phyloP scores from a whole-genome alignment of 768 basidiomycete species.

The Fomitopsis serialis region DNA sequence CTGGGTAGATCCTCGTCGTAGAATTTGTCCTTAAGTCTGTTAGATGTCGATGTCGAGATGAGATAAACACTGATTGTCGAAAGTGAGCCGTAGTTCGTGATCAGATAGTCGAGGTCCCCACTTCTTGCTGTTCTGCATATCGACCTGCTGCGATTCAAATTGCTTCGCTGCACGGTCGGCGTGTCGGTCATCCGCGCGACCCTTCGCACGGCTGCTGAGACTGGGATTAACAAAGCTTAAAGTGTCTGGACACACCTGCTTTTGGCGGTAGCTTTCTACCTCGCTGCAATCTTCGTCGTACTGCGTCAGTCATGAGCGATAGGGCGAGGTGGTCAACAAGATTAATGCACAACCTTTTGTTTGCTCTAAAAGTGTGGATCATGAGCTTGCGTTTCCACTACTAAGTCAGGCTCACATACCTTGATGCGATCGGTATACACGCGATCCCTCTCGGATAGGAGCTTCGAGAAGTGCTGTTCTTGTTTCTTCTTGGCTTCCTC shows the following conservation, averaged over 20 bases:
- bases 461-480: constrained; percentile 63
- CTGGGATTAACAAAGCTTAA: background rate
- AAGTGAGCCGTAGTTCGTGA: background rate
- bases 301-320: constrained; percentile 29
- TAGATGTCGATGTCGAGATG: constrained; percentile 65
- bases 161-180: constrained; percentile 70
- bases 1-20: constrained; percentile 64
- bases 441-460: constrained; percentile 66
- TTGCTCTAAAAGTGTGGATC: constrained; percentile 38
- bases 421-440: constrained; percentile 64
- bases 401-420: constrained; percentile 31
- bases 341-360: constrained; percentile 43
- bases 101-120: constrained; percentile 24
- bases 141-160: constrained; percentile 66
- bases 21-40: constrained; percentile 63
- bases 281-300: constrained; percentile 78
- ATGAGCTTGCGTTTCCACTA: background rate
- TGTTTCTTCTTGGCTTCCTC: constrained; percentile 74
- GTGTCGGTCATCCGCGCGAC: constrained; percentile 68
- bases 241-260: constrained; percentile 48
- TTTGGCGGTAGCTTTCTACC: constrained; percentile 69
- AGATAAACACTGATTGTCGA: constrained; percentile 54
- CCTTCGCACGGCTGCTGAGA: too few relatives aligned
- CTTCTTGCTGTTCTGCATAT: constrained; percentile 85
- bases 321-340: background rate